Base-by-base conservation (phyloP, 495 filamentous ascomycete species). In the Cercophora scortea region DNA sequence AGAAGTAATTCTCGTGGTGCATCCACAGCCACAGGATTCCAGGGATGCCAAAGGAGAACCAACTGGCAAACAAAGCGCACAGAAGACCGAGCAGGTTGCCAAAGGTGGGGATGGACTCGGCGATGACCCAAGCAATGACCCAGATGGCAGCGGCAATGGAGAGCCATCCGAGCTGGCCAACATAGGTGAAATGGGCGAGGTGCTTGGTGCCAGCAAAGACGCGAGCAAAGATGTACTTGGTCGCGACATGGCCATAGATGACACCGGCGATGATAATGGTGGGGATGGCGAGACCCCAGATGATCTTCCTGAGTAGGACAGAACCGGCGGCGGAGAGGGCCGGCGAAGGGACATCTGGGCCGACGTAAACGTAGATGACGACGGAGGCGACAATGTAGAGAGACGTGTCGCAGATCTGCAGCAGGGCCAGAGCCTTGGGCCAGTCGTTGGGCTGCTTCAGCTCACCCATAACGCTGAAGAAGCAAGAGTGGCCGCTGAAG, bases 281-380 rank as follows among this genome's bases (percentile, higher is more conserved):
- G 1, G 85, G 85, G 11, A 83, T 74, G 33, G 85, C 83, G 56
- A 88, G 70, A 8, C 83, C 84, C 59, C 82, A 88, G 7, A 82
- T 79, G 39, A 84, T 67, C 61, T 83, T 85, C 81, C 15, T 74
- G 8, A 58, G 47, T 0, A 50, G 18, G 39, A 7, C 11, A 6
- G 56, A 58, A 11, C 51, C 56, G 45, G 56, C 56, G 47, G 56
- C 56, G 12, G 56, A 58, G 32, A 58, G 52, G 3, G 56, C 56
- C n/a, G 56, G 56, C 15, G 56, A 78, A 0, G 66, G 58, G 9
- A 87, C 84, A 33, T 66, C 50, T 3, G 67, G 65, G 8, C 86
- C 85, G 34, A 76, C 76, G 57, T 73, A 88, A 64, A 70, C 67
- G 69, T 89, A 88, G 46, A 86, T 82, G 15, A 54, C 56, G 34